Base-by-base conservation (phyloP, 2,329 filamentous ascomycete species). In the Fusarium duplospermum region DNA sequence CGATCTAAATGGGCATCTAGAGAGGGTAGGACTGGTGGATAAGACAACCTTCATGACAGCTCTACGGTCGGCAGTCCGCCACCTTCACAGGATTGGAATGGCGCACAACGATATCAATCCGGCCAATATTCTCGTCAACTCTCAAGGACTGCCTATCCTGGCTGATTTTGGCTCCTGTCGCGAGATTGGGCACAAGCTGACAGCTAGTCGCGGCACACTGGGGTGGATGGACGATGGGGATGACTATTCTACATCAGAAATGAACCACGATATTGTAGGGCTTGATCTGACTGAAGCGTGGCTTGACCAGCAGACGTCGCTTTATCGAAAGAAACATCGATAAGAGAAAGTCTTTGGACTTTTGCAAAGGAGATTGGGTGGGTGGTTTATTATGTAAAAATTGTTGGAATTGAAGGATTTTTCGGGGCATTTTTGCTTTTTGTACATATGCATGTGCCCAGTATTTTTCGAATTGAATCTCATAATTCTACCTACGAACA, bases 71-170 rank as follows among this genome's bases (percentile, higher is more conserved):
- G 36, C 58, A 20, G 58, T 60, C 13, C 58, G 58, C 10, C 58
- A 62, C 20, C 59, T 62, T 27, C 59, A 62, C 20, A 35, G 10
- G 11, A 62, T 50, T 4, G 40, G 45, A 24, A 33, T 62, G 45
- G 59, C 59, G 10, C 59, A 62, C 20, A 62, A 62, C 20, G 59
- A 62, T 52, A 62, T 62, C 42, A 62, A 62, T 31, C 59, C 59
- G 20, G 45, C 40, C 29, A 62, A 62, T n/a, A 62, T 62, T 13
- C 40, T 62, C 14, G 59, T 62, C 31, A 62, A 52, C 24, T 45
- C 58, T 11, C 27, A 52, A 13, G 38, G 38, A 6, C 22, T 61
- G 9, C 59, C 59, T 14, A 42, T 62, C 16, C 42, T 62, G 59
- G 31, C 31, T 16, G 59, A 62, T 42, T 50, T 62, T 52, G 59